A percentile compares a stretch with the other conserved stretches of the same genome.
phyloP scores from a whole-genome alignment of 768 basidiomycete genomes.

The Leccinellum albellum region DNA sequence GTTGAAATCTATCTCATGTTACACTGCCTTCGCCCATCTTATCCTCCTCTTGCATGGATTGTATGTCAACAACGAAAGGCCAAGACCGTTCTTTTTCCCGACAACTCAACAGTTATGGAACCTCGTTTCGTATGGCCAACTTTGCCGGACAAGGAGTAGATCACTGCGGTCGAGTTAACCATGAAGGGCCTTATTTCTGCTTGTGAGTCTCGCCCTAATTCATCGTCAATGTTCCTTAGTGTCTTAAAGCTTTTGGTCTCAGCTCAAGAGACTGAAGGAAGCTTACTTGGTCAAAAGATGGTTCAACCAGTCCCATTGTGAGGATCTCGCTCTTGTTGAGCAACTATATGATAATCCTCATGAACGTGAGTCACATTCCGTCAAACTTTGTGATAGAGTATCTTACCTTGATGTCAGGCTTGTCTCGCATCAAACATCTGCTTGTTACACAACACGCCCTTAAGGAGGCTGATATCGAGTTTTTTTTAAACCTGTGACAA shows the following conservation, averaged over 20 bases:
- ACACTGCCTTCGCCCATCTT: conserved; percentile 97
- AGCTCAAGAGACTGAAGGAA: conserved; percentile 98
- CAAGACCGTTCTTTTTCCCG: conserved; percentile 95
- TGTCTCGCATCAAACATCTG: conserved; percentile 97
- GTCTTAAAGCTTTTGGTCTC: conserved; percentile 92
- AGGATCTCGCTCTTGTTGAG: conserved; percentile 96
- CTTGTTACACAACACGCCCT: conserved; percentile 96
- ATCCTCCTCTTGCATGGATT: conserved; percentile 95
- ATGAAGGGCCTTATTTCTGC: conserved; percentile 96
- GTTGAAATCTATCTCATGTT: conserved; percentile 98
- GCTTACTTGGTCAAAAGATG: conserved; percentile 98
- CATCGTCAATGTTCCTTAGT: not conserved
- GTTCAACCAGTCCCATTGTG: conserved; percentile 95
- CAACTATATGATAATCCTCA: conserved; percentile 99
- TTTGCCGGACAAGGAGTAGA: conserved; percentile 92
- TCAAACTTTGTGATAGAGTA: not conserved
- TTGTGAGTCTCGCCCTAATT: conserved; percentile 43
- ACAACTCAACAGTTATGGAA: conserved; percentile 95
- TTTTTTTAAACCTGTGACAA: conserved; percentile 98
- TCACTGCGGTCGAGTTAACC: conserved; percentile 97
- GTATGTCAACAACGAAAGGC: conserved; percentile 99
- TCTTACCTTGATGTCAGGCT: conserved; percentile 38
- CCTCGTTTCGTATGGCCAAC: conserved; percentile 98
- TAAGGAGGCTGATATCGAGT: conserved; percentile 97
- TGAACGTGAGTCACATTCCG: conserved; percentile 59